Evolutionary conservation across 805 yeast genomes (phyloP).

Genomic region (Komagataella mondaviorum): DNA sequence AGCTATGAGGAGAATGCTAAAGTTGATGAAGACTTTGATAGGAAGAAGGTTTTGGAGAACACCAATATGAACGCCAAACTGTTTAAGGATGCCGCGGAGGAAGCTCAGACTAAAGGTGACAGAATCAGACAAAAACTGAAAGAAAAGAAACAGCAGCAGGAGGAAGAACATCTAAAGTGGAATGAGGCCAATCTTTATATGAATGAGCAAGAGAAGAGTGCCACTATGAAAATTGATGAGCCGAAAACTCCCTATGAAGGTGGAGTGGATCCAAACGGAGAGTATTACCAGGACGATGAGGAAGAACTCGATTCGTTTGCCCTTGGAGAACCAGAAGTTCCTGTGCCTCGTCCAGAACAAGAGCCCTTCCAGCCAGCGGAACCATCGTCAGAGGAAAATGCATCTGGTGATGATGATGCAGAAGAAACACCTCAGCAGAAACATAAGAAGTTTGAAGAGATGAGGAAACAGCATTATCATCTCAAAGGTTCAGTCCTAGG

Average conservation of each 20-base stretch:
- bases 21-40: background rate
- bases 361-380: background rate
- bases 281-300: slow-evolving; percentile 61
- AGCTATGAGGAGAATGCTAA: slow-evolving; percentile 4
- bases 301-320: slow-evolving; percentile 34
- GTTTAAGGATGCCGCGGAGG: slow-evolving; percentile 1
- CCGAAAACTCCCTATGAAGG: slow-evolving; percentile 95
- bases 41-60: slow-evolving; percentile 26
- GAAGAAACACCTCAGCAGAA: slow-evolving; percentile 36
- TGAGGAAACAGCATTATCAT: slow-evolving; percentile 73
- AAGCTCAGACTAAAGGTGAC: slow-evolving; percentile 24
- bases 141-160: slow-evolving; percentile 13
- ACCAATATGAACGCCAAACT: slow-evolving; percentile 63
- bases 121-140: slow-evolving; percentile 29
- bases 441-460: slow-evolving; percentile 59
- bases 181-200: slow-evolving; percentile 64
- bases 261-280: slow-evolving; percentile 72
- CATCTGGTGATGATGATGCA: slow-evolving; percentile 28
- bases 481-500: slow-evolving; percentile 35
- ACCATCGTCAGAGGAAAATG: slow-evolving; percentile 14
- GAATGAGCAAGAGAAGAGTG: slow-evolving; percentile 61
- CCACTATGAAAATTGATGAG: slow-evolving; percentile 80
- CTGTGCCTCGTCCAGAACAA: background rate
- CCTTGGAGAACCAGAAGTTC: slow-evolving; percentile 41
- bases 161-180: slow-evolving; percentile 56